phyloP scores from a whole-genome alignment of 495 filamentous ascomycete species.

The Glonium stellatum region DNA sequence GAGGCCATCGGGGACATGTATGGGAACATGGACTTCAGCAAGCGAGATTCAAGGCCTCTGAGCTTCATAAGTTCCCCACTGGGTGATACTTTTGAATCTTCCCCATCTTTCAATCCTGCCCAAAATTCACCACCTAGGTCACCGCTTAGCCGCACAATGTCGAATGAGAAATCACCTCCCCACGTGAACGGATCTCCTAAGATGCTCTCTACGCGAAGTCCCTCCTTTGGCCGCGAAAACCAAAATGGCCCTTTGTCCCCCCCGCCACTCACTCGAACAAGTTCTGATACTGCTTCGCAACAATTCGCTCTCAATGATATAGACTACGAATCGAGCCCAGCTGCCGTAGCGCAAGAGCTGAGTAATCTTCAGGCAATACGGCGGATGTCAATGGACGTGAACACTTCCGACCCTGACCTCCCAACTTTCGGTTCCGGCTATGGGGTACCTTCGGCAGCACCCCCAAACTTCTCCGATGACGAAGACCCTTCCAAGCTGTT shows the following conservation, averaged over 20 bases:
- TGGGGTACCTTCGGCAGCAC: constrained; percentile 63
- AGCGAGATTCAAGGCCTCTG: constrained; percentile 50
- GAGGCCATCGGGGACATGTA: constrained; percentile 97
- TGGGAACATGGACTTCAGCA: constrained; percentile 59
- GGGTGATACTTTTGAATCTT: constrained; percentile 30
- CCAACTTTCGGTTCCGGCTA: constrained; percentile 66
- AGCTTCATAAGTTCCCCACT: constrained; percentile 57
- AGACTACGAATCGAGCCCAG: constrained; percentile 83
- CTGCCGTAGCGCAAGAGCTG: constrained; percentile 88
- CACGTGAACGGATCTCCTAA: constrained; percentile 20
- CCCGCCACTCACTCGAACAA: constrained; percentile 50
- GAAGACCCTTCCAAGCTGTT: constrained; percentile 83
- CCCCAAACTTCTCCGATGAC: constrained; percentile 68
- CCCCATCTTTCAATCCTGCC: constrained; percentile 19
- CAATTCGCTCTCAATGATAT: constrained; percentile 86
- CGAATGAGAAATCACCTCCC: constrained; percentile 10
- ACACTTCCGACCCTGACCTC: constrained; percentile 87
- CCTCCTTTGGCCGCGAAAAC: constrained; percentile 46
- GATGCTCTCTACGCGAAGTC: constrained; percentile 26
- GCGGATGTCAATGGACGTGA: constrained; percentile 98
- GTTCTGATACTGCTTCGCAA: constrained; percentile 61
- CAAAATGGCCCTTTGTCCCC: constrained; percentile 52
- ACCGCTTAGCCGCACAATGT: constrained; percentile 14
- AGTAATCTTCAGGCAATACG: constrained; percentile 92
- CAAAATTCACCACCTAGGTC: constrained; percentile 18